A percentile compares a stretch with the other conserved stretches of the same genome.
These are phyloP conservation scores for Eutrema salsugineum DNA, from an alignment of 441 rosid genomes.

Conservation along the genomic window DNA sequence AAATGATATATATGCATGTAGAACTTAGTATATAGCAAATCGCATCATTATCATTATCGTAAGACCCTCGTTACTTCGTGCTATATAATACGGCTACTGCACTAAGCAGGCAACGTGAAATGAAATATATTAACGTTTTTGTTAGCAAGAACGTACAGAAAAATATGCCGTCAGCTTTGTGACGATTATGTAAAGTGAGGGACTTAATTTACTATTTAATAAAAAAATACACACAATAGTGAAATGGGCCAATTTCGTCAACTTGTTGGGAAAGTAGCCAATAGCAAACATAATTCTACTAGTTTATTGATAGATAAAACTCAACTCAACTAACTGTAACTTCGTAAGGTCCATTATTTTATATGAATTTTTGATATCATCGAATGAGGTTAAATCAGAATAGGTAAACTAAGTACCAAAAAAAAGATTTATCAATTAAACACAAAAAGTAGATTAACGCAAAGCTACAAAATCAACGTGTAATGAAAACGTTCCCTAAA, in stretches of 20 bases:
- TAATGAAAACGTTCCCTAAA: not conserved
- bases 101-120: not conserved
- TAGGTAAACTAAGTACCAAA: not conserved
- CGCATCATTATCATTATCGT: not conserved
- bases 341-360: not conserved
- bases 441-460: not conserved
- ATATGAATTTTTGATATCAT: not conserved
- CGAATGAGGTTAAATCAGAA: slow-evolving; percentile 8
- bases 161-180: slow-evolving; percentile 24
- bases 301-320: slow-evolving; percentile 23
- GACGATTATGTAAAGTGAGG: slow-evolving; percentile 24
- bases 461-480: not conserved
- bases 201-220: slow-evolving; percentile 13
- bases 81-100: slow-evolving; percentile 4
- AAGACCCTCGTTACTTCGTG: not conserved
- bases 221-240: not conserved
- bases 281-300: slow-evolving; percentile 9
- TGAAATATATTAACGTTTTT: not conserved
- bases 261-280: slow-evolving; percentile 32
- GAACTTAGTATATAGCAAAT: not conserved
- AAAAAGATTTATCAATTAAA: not conserved
- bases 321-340: slow-evolving; percentile 11
- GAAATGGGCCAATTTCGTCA: slow-evolving; percentile 10
- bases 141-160: not conserved
- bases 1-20: not conserved